These are phyloP conservation scores for Guadua angustifolia DNA, from an alignment of 176 grass and related monocot species.

Conservation along the genomic window DNA sequence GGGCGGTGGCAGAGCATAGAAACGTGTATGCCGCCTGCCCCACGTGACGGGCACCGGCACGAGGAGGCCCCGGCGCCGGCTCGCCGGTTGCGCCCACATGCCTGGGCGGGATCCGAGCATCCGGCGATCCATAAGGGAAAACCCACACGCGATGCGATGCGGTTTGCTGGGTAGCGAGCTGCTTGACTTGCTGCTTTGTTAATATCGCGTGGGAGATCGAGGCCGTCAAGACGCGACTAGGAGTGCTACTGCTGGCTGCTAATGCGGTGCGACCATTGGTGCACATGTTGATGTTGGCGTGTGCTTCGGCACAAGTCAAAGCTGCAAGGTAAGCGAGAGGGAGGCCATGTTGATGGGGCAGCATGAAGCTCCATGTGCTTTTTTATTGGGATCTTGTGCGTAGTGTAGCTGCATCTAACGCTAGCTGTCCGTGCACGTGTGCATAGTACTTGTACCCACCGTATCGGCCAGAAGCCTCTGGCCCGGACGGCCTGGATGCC, in stretches of 20 bases:
- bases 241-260: background rate
- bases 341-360: background rate
- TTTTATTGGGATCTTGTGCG: conserved; percentile 32
- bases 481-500: background rate
- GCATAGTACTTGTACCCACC: background rate
- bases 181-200: conserved; percentile 37
- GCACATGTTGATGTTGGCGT: conserved; percentile 47
- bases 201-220: conserved; percentile 22
- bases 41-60: conserved; percentile 57
- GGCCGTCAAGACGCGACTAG: conserved; percentile 12
- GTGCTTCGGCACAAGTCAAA: conserved; percentile 49
- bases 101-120: conserved; percentile 42
- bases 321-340: conserved; percentile 28
- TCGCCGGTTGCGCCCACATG: conserved; percentile 64
- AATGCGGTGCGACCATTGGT: conserved; percentile 14
- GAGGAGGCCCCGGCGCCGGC: conserved; percentile 50
- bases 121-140: conserved; percentile 9
- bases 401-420: conserved; percentile 20
- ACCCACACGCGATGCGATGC: conserved; percentile 1
- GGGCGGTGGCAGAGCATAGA: conserved; percentile 53
- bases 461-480: background rate
- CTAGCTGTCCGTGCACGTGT: conserved; percentile 40
- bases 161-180: background rate
- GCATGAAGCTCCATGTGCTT: conserved; percentile 20
- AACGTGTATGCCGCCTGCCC: conserved; percentile 51